Base-by-base conservation (phyloP, 352 stramenopile genomes). In the Pythium grandisporangium region DNA sequence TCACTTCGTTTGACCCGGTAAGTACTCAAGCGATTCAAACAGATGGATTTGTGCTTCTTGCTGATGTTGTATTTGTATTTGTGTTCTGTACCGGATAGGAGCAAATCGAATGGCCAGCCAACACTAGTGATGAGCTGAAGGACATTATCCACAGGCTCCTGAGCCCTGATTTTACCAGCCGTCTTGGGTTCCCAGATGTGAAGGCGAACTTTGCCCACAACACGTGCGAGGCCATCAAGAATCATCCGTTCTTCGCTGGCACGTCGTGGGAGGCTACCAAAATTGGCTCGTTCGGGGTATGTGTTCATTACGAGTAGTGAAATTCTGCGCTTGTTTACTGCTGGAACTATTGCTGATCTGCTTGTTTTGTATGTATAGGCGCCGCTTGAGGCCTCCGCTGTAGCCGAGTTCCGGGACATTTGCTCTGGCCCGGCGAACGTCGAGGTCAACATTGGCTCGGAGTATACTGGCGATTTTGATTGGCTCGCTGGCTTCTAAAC, bases 191-290 rank as follows among this genome's bases (percentile, higher is more conserved):
- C 23, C 65, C 55, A 14, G 68, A 84, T 35, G 43, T 55, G 19
- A 62, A 68, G 6, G 48, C 58, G 3, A 76, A 70, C 34, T 67
- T 54, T 30, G 38, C 60, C 6, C 51, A 69, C 12, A 62, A 66
- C 38, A 70, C 68, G 6, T 87, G 75, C 45, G 68, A 82, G 40
- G 60, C 59, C 20, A 87, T 91, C 25, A 86, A 89, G 49, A 78
- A 76, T 30, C 79, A 92, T 40, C 37, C 75, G 10, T 93, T 93
- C 44, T 93, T 93, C 40, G 66, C 78, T 49, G 76, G 76, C 29
- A 87, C 76, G 2, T 75, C 75, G 22, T 93, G 80, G 80, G 75
- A 89, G 38, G 70, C 76, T 12, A 88, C 76, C 3, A 88, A 89
- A 50, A 70, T 70, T 22, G 76, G 75, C 43, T 86, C 76, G 6